Percentiles rank a stretch among this genome's conserved stretches.
phyloP scores from a whole-genome alignment of 2,329 filamentous ascomycete genomes.

The Talaromyces sp. region DNA sequence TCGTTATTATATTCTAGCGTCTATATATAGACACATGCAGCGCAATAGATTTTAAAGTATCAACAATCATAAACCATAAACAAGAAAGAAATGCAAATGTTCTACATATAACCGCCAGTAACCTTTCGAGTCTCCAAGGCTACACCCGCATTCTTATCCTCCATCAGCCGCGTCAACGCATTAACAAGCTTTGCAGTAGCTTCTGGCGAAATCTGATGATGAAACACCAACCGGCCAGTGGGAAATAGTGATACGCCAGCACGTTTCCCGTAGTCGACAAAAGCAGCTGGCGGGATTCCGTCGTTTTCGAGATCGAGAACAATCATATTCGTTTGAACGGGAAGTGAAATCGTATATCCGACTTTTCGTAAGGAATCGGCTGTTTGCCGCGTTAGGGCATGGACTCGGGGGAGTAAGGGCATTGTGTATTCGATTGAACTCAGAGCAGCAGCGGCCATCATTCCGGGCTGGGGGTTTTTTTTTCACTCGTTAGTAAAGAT shows the following conservation, averaged over 20 bases:
- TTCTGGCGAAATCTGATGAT: slow-evolving; percentile 21
- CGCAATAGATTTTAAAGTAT: not conserved
- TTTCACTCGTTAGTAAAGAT: not conserved
- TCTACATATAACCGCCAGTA: slow-evolving; percentile 13
- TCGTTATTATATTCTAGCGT: not conserved
- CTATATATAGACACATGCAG: not conserved
- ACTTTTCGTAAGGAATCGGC: slow-evolving; percentile 15
- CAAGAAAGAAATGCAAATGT: not conserved
- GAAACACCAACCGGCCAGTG: slow-evolving; percentile 20
- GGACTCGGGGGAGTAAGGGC: slow-evolving; percentile 17
- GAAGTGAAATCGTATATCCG: slow-evolving; percentile 18
- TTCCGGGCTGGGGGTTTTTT: slow-evolving; percentile 17
- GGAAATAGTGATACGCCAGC: slow-evolving; percentile 17
- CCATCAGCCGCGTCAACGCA: slow-evolving; percentile 17
- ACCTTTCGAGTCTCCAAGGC: slow-evolving; percentile 13
- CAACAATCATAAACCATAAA: not conserved
- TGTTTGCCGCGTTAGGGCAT: slow-evolving; percentile 16
- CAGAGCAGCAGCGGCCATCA: slow-evolving; percentile 23
- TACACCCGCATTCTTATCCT: slow-evolving; percentile 16
- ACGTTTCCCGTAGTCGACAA: slow-evolving; percentile 17
- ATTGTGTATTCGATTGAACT: slow-evolving; percentile 18
- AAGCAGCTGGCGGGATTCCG: slow-evolving; percentile 14
- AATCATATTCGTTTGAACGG: slow-evolving; percentile 24
- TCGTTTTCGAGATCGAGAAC: slow-evolving; percentile 18
- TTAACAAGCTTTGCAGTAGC: slow-evolving; percentile 15